A percentile compares a stretch with the other conserved stretches of the same genome.
Conservation (phyloP, 2,329 filamentous ascomycete genomes). For the Blastomyces gilchristii region DNA sequence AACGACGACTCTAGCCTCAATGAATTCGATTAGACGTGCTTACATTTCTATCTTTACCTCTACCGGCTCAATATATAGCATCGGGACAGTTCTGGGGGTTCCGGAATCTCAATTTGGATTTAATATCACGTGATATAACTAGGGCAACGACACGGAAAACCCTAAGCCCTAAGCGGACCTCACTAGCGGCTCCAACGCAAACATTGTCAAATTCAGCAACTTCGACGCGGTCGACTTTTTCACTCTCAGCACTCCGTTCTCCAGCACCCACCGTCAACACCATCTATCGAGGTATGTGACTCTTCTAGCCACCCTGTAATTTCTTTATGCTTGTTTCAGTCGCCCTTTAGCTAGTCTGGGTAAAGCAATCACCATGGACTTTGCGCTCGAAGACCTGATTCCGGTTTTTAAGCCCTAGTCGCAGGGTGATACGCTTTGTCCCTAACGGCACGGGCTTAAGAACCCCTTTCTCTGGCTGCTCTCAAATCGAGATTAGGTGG, state of each 20-base stretch:
- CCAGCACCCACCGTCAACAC: constrained; percentile 16
- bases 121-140: constrained; percentile 23
- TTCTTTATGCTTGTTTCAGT: constrained; percentile 16
- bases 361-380: constrained; percentile 31
- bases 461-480: constrained; percentile 45
- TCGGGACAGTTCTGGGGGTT: background rate
- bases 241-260: constrained; percentile 17
- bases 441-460: constrained; percentile 51
- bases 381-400: background rate
- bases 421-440: constrained; percentile 35
- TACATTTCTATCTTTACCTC: background rate
- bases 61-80: background rate
- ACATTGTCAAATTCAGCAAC: background rate
- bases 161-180: constrained; percentile 25
- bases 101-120: background rate
- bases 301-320: constrained; percentile 12
- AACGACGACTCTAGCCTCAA: background rate
- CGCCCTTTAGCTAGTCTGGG: constrained; percentile 36
- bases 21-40: background rate
- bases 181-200: constrained; percentile 15
- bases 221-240: constrained; percentile 10
- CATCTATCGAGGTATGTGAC: constrained; percentile 36
- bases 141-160: constrained; percentile 16
- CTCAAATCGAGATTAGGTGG: constrained; percentile 1
- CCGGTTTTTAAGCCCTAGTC: background rate